Evolutionary conservation across 768 basidiomycete genomes (phyloP), one percentile per base, ranked within the genome.

Genomic region (Amylocystis lapponica): DNA sequence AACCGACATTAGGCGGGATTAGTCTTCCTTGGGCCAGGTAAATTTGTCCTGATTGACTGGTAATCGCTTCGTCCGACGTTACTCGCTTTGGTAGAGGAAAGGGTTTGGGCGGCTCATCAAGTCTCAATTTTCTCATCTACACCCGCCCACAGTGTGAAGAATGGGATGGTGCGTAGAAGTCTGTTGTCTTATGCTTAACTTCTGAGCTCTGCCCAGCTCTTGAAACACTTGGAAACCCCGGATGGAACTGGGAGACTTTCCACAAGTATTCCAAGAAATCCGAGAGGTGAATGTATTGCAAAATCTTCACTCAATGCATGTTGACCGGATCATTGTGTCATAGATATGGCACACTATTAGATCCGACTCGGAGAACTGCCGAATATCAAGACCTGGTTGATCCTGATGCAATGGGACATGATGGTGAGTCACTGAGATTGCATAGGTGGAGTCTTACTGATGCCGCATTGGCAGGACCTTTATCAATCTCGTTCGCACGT

Each of bases 211-310:
- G 26, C 3, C 17, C 20, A 53, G 52, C 47, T 5, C 60, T 70
- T 36, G 75, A 76, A 50, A 60, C 62, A 39, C 61, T 79, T n/a
- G 76, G 76, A 5, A 78, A 78, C 44, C 62, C 65, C 1, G 76
- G 75, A 5, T 79, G 76, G 76, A 76, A 75, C 49, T 78, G 72
- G 72, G 52, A 30, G 10, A 30, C 29, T 30, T n/a, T 30, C 10
- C 29, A 30, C 10, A 30, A 30, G 29, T 10, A 10, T 10, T 10
- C 29, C 29, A 30, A n/a, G n/a, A 30, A 10, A n/a, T 30, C 29
- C 5, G 51, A 56, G 20, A 42, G 31, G 54, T 50, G 17, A 27
- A 27, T 38, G n/a, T 13, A 13, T 39, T n/a, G 12, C 20, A n/a
- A n/a, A n/a, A n/a, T n/a, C n/a, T n/a, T n/a, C n/a, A n/a, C n/a